A percentile compares a stretch with the other conserved stretches of the same genome.
Evolutionary conservation across 257 asterid species (phyloP).

Genomic region (Solanum lycopersicoides): DNA sequence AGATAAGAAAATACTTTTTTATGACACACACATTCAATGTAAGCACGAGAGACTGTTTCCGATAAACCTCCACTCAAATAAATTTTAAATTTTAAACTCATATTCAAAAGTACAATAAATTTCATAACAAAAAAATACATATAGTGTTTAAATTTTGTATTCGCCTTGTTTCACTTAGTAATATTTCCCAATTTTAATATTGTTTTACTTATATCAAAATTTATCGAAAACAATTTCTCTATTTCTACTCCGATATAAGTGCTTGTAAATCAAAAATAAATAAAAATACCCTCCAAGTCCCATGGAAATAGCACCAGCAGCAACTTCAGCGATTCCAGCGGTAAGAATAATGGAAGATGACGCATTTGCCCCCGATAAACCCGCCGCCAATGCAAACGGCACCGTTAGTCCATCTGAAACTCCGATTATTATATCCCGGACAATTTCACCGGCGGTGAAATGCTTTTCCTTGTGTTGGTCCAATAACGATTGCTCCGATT

Average conservation of each 20-base stretch:
- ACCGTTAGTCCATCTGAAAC: slow-evolving; percentile 94
- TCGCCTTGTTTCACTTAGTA: no score
- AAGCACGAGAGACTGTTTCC: not conserved
- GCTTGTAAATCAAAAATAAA: not conserved
- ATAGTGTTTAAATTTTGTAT: no score
- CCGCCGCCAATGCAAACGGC: slow-evolving; percentile 96
- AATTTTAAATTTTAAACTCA: not conserved
- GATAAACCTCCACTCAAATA: not conserved
- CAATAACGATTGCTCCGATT: slow-evolving; percentile 28
- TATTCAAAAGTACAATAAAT: not conserved
- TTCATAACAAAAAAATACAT: no score
- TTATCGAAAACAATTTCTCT: no score
- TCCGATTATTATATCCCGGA: slow-evolving; percentile 85
- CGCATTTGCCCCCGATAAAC: slow-evolving; percentile 85
- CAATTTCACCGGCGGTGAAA: slow-evolving; percentile 88
- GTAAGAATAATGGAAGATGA: slow-evolving; percentile 85
- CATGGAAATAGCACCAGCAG: slow-evolving; percentile 98
- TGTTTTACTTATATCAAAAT: no score
- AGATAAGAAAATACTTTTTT: not conserved
- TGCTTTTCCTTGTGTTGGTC: slow-evolving; percentile 68
- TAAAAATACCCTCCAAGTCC: slow-evolving; percentile 91
- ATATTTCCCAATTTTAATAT: no score
- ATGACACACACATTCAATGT: not conserved
- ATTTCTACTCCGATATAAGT: no score
- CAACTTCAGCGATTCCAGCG: slow-evolving; percentile 92